These are phyloP conservation scores for Penicillium cataractarum DNA, from an alignment of 495 filamentous ascomycete genomes.

Conservation along the genomic window DNA sequence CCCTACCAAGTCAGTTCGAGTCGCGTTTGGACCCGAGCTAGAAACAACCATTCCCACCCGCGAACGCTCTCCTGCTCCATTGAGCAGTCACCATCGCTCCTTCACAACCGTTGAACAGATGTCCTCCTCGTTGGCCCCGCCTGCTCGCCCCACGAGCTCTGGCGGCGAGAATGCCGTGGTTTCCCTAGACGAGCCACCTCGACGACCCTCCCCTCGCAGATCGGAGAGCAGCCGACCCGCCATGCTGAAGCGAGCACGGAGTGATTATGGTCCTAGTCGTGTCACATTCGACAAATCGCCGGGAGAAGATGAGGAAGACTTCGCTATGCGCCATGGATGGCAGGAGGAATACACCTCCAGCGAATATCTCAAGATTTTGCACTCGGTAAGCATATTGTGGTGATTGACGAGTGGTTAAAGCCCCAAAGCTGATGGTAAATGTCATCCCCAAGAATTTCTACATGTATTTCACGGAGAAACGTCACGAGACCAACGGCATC, in stretches of 20 bases:
- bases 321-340: constrained; percentile 65
- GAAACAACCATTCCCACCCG: constrained; percentile 49
- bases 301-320: constrained; percentile 51
- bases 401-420: background rate
- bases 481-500: constrained; percentile 94
- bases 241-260: constrained; percentile 68
- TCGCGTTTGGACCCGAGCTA: constrained; percentile 49
- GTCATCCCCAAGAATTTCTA: constrained; percentile 65
- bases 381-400: constrained; percentile 50
- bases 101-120: constrained; percentile 43
- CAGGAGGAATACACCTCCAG: constrained; percentile 63
- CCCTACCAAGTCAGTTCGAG: constrained; percentile 45
- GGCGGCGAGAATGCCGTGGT: constrained; percentile 35
- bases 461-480: constrained; percentile 98
- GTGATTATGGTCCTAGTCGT: constrained; percentile 62
- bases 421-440: constrained; percentile 18
- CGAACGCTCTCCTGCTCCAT: constrained; percentile 44
- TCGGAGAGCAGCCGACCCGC: constrained; percentile 53
- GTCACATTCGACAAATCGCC: constrained; percentile 38
- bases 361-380: constrained; percentile 60
- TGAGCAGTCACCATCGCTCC: constrained; percentile 43
- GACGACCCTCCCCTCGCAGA: constrained; percentile 35
- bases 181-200: constrained; percentile 26
- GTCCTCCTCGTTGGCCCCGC: constrained; percentile 27
- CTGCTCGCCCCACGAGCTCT: constrained; percentile 40